These are phyloP conservation scores for Dalbergia cultrata DNA, from an alignment of 306 rosid species.

Conservation along the genomic window DNA sequence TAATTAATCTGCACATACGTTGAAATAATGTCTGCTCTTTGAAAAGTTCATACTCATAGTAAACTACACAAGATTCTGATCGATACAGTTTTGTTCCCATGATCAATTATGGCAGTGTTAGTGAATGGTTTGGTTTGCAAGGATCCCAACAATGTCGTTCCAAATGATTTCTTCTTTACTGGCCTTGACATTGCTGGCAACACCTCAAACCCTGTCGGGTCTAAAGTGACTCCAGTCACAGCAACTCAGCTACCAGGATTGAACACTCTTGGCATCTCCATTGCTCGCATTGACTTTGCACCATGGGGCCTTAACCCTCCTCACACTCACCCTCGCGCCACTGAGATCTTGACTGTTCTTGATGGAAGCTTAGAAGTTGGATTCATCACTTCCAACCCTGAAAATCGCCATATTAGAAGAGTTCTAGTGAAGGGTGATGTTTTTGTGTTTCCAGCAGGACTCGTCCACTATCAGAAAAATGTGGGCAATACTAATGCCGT, in stretches of 20 bases:
- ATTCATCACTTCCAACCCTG: slow-evolving; percentile 56
- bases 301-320: slow-evolving; percentile 61
- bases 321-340: slow-evolving; percentile 56
- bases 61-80: neutral
- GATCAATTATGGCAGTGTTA: slow-evolving; percentile 34
- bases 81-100: neutral
- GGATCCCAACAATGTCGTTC: slow-evolving; percentile 49
- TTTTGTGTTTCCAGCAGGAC: slow-evolving; percentile 56
- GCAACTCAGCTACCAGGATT: slow-evolving; percentile 52
- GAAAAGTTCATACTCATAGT: neutral
- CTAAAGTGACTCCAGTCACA: slow-evolving; percentile 48
- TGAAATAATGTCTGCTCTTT: too few species aligned
- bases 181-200: slow-evolving; percentile 55
- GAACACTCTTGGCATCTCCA: slow-evolving; percentile 44
- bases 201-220: slow-evolving; percentile 45
- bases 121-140: slow-evolving; percentile 53
- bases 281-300: slow-evolving; percentile 51
- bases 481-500: slow-evolving; percentile 43
- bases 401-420: slow-evolving; percentile 41
- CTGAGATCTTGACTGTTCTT: slow-evolving; percentile 48
- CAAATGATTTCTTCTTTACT: slow-evolving; percentile 45
- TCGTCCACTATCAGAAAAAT: slow-evolving; percentile 54
- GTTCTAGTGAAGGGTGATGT: slow-evolving; percentile 53
- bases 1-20: too few species aligned
- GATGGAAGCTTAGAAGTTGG: slow-evolving; percentile 54